phyloP scores from a whole-genome alignment of 805 yeast genomes.

The Debaryomyces maramus region DNA sequence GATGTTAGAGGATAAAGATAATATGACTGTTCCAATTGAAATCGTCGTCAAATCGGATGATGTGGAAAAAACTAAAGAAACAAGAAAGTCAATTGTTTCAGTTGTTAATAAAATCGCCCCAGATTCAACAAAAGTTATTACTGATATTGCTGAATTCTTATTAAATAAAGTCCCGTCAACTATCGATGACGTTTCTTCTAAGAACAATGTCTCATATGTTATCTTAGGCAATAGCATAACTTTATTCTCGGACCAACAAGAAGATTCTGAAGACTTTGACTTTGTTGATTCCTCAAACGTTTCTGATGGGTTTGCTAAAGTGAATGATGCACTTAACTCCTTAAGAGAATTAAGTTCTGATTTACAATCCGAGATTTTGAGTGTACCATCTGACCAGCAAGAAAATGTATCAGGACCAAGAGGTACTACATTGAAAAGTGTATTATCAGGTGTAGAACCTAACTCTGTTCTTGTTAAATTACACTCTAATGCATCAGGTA shows the following conservation, averaged over 20 bases:
- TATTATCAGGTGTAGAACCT: conserved; percentile 36
- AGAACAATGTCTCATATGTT: conserved; percentile 54
- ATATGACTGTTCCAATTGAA: conserved; percentile 54
- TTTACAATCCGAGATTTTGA: conserved; percentile 52
- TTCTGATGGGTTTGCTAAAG: conserved; percentile 51
- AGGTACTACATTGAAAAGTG: conserved; percentile 54
- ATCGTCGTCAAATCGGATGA: conserved; percentile 53
- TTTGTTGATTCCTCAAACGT: conserved; percentile 71
- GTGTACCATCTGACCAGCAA: conserved; percentile 57
- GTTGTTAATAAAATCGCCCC: conserved; percentile 76
- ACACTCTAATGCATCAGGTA: conserved; percentile 36
- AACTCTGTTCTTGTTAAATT: conserved; percentile 49
- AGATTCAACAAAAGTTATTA: conserved; percentile 52
- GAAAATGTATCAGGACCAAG: conserved; percentile 59
- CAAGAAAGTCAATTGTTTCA: conserved; percentile 71
- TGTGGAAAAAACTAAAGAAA: conserved; percentile 52
- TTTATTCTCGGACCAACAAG: conserved; percentile 51
- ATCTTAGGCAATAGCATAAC: conserved; percentile 56
- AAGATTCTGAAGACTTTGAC: conserved; percentile 50
- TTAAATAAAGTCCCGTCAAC: conserved; percentile 43
- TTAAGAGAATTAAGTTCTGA: conserved; percentile 59
- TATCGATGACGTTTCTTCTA: conserved; percentile 42
- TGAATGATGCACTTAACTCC: conserved; percentile 52
- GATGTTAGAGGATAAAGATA: conserved; percentile 38
- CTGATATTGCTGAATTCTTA: conserved; percentile 69